These are phyloP conservation scores for Lactarius evosmus DNA, from an alignment of 768 basidiomycete genomes.

Conservation along the genomic window DNA sequence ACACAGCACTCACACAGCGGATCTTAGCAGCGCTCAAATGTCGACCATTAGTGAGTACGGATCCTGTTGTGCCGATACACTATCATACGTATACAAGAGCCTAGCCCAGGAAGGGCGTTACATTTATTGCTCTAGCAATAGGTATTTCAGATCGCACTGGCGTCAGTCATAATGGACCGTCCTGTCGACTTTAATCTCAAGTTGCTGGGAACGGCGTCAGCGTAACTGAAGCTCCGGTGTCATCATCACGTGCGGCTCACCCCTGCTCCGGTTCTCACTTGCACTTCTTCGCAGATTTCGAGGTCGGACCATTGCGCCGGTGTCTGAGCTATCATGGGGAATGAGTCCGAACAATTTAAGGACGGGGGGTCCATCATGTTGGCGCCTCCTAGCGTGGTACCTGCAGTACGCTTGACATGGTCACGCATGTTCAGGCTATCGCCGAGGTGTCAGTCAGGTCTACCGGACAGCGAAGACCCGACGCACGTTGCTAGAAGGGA, in stretches of 20 bases:
- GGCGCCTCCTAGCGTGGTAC: background rate
- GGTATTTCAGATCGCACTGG: background rate
- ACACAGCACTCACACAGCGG: too few species aligned
- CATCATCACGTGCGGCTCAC: background rate
- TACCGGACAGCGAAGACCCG: background rate
- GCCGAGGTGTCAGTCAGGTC: background rate
- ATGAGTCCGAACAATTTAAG: background rate
- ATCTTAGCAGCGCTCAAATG: too few species aligned
- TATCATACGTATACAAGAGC: too few species aligned
- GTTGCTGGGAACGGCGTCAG: constrained; percentile 1
- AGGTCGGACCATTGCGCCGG: background rate
- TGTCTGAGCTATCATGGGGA: background rate
- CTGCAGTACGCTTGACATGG: constrained; percentile 15
- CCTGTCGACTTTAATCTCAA: constrained; percentile 18
- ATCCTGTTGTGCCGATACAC: background rate
- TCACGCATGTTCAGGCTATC: constrained; percentile 24
- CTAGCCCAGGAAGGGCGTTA: background rate
- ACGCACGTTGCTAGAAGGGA: constrained; percentile 22
- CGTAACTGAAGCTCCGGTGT: background rate
- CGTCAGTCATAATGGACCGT: constrained; percentile 8
- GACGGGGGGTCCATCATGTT: constrained; percentile 3
- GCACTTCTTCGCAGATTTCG: constrained; percentile 4
- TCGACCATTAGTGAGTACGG: background rate
- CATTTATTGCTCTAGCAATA: background rate
- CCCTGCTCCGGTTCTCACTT: background rate